Conservation (phyloP, 1,284 basidiomycete species). For the Coniferiporia sulphurascens region DNA sequence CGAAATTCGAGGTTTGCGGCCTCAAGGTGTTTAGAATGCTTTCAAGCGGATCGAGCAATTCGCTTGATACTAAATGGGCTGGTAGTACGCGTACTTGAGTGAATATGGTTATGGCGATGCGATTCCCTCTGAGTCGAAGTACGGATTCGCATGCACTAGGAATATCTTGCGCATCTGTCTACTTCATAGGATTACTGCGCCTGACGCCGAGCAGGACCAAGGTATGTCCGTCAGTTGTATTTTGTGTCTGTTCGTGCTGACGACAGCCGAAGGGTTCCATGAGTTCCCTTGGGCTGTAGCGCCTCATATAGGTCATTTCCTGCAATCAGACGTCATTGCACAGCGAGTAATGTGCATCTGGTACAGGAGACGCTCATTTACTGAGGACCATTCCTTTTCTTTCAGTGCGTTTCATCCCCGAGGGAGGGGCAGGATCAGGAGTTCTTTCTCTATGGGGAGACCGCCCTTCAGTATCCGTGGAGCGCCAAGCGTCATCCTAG, state of each 20-base stretch:
- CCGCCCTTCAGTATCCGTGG: constrained; percentile 64
- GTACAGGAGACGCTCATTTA: neutral
- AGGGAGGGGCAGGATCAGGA: constrained; percentile 16
- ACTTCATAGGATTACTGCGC: constrained; percentile 84
- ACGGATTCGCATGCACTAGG: constrained; percentile 81
- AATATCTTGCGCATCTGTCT: constrained; percentile 85
- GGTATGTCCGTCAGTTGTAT: constrained; percentile 37
- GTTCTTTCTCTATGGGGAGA: constrained; percentile 24
- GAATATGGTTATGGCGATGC: constrained; percentile 94
- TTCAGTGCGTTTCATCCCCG: constrained; percentile 52
- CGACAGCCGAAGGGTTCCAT: constrained; percentile 50
- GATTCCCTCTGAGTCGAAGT: constrained; percentile 92
- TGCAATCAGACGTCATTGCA: constrained; percentile 82
- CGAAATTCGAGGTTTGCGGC: constrained; percentile 74
- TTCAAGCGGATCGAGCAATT: constrained; percentile 4
- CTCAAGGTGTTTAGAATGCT: constrained; percentile 57
- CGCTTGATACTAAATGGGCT: neutral
- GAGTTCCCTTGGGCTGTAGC: constrained; percentile 85
- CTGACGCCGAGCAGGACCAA: constrained; percentile 90
- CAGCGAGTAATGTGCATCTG: constrained; percentile 33
- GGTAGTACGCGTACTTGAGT: constrained; percentile 76
- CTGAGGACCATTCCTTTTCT: neutral
- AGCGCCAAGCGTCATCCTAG: constrained; percentile 79
- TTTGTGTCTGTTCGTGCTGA: neutral
- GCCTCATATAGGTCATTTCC: constrained; percentile 84